These are phyloP conservation scores for Annulohypoxylon nitens DNA, from an alignment of 495 filamentous ascomycete species.

Conservation along the genomic window DNA sequence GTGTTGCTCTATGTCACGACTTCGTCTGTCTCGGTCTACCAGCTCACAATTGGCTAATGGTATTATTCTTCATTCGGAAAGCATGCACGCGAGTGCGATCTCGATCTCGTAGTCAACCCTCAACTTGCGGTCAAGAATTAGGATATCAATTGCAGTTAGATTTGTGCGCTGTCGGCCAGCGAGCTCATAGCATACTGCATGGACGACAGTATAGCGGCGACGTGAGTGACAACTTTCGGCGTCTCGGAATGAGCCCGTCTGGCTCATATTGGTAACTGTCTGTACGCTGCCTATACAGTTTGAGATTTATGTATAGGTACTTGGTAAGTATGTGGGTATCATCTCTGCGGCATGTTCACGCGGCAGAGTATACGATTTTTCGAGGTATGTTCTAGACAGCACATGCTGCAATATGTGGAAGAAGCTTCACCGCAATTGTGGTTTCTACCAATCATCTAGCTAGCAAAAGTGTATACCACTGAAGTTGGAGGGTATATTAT, in stretches of 20 bases:
- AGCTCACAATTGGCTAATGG: not conserved
- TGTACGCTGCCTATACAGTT: no score
- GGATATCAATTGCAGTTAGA: not conserved
- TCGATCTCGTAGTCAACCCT: slow-evolving; percentile 34
- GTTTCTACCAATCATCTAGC: slow-evolving; percentile 5
- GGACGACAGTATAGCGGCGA: slow-evolving; percentile 57
- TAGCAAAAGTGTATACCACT: slow-evolving; percentile 1
- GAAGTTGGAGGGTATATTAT: not conserved
- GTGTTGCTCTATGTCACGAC: slow-evolving; percentile 35
- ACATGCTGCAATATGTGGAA: not conserved
- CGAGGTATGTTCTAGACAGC: slow-evolving; percentile 1
- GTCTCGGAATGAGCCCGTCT: slow-evolving; percentile 59
- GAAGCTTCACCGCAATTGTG: slow-evolving; percentile 3
- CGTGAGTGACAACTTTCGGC: slow-evolving; percentile 52
- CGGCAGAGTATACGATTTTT: not conserved
- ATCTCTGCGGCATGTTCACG: not conserved
- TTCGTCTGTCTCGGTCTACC: slow-evolving; percentile 23
- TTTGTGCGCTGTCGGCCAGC: slow-evolving; percentile 15
- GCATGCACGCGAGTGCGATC: slow-evolving; percentile 18
- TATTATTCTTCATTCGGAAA: not conserved
- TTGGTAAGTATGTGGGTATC: not conserved
- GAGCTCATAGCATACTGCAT: slow-evolving; percentile 58
- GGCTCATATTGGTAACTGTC: slow-evolving; percentile 46
- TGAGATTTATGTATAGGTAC: slow-evolving; percentile 1
- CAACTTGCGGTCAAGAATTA: slow-evolving; percentile 12